Conservation (phyloP, 2,329 filamentous ascomycete genomes). For the Cladobotryum mycophilum region DNA sequence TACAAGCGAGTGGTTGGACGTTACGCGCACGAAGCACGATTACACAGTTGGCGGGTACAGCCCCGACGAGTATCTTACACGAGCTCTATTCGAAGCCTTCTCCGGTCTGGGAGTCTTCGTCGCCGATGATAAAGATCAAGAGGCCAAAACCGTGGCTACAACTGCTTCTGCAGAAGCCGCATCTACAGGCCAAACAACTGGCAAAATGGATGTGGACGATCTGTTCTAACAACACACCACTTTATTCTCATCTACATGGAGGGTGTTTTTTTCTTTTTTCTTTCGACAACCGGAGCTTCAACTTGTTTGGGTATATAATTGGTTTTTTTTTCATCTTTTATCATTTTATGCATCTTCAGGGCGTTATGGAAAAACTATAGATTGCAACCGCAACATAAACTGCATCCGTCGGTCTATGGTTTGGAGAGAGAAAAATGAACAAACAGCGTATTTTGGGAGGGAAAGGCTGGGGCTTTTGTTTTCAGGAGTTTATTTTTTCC, state of each 20-base stretch:
- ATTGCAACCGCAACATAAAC: background rate
- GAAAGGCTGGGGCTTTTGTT: background rate
- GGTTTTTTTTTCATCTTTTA: background rate
- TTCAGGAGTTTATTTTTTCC: too few species aligned
- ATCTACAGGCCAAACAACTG: constrained; percentile 24
- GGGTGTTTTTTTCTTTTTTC: background rate
- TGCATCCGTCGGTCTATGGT: background rate
- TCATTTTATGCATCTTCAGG: background rate
- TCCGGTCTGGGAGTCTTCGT: constrained; percentile 83
- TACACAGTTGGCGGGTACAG: constrained; percentile 78
- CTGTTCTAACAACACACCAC: constrained; percentile 27
- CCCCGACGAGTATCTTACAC: constrained; percentile 71
- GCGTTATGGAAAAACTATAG: background rate
- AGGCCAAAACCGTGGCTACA: constrained; percentile 24
- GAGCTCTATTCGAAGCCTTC: constrained; percentile 84
- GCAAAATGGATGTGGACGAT: constrained; percentile 45
- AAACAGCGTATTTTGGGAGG: background rate
- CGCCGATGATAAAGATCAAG: constrained; percentile 60
- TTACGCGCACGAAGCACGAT: constrained; percentile 56
- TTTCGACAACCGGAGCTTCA: background rate
- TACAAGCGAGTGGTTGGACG: constrained; percentile 66
- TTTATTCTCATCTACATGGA: background rate
- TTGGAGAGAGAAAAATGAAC: background rate
- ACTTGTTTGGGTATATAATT: background rate
- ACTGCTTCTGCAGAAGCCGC: constrained; percentile 31